Evolutionary conservation across 2,329 filamentous ascomycete species (phyloP).

Genomic region (Sporothrix phasma): DNA sequence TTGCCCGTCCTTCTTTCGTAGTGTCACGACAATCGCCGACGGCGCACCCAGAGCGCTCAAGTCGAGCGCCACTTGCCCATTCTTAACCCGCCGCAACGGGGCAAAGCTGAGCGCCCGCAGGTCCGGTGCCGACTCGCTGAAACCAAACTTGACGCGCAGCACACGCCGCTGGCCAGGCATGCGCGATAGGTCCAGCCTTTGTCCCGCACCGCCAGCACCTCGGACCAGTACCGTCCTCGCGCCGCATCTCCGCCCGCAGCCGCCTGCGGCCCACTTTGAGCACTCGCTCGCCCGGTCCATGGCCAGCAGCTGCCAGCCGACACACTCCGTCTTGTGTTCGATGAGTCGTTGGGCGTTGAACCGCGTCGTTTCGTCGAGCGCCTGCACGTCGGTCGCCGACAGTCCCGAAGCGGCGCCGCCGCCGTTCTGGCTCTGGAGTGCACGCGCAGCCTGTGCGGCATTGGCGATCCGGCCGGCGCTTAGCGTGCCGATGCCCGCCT

Average conservation of each 20-base stretch:
- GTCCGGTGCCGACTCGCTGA: constrained; percentile 58
- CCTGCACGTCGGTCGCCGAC: not conserved
- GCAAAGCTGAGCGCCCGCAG: constrained; percentile 67
- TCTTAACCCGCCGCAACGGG: constrained; percentile 61
- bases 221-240: constrained; percentile 82
- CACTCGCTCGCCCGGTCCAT: constrained; percentile 66
- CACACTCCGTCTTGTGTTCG: constrained; percentile 46
- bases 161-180: constrained; percentile 63
- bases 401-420: not conserved
- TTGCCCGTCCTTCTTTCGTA: not conserved
- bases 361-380: constrained; percentile 28
- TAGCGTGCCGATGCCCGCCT: constrained; percentile 64
- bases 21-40: constrained; percentile 12
- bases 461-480: constrained; percentile 56
- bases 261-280: constrained; percentile 62
- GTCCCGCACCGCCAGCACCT: constrained; percentile 70
- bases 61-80: constrained; percentile 69
- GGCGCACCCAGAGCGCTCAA: constrained; percentile 42
- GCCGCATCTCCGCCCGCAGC: constrained; percentile 64
- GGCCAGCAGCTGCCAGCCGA: constrained; percentile 70
- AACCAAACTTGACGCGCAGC: constrained; percentile 81
- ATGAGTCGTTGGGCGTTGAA: constrained; percentile 31
- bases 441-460: constrained; percentile 40
- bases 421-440: constrained; percentile 7
- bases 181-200: constrained; percentile 80